Percentiles rank a stretch among this genome's conserved stretches.
Conservation (phyloP, 2,329 filamentous ascomycete species). For the Paramyrothecium sp. region DNA sequence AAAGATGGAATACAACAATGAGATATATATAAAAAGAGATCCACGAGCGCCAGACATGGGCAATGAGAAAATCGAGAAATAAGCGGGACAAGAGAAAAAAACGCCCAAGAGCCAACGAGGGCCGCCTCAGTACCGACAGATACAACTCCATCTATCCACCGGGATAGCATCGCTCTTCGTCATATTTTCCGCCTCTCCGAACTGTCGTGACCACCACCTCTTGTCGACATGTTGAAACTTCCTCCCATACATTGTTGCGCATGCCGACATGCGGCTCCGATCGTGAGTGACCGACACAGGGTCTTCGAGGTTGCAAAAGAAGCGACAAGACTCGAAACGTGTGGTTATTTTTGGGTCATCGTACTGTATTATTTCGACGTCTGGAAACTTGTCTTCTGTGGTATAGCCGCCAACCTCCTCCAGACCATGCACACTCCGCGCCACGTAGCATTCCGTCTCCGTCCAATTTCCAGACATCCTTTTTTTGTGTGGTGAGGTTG, state of each 20-base stretch:
- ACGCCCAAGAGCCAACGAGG: background rate
- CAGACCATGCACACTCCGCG: constrained; percentile 15
- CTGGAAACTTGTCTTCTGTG: constrained; percentile 20
- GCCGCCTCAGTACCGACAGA: no score
- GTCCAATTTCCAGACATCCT: background rate
- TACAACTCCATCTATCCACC: no score
- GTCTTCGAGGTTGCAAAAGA: no score
- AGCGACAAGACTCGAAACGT: no score
- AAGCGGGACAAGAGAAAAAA: background rate
- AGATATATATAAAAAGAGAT: background rate
- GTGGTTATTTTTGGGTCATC: constrained; percentile 26
- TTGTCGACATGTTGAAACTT: no score
- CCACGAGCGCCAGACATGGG: background rate
- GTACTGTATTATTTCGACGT: constrained; percentile 35
- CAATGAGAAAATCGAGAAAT: no score
- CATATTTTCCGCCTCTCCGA: no score
- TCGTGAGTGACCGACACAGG: no score
- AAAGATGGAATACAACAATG: background rate
- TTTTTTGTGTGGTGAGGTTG: background rate
- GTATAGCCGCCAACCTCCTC: constrained; percentile 27
- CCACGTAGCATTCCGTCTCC: constrained; percentile 16
- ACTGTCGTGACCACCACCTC: no score
- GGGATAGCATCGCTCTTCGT: no score
- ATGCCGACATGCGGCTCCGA: no score
- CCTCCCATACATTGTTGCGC: no score